These are phyloP conservation scores for Coniochaeta ligniaria DNA, from an alignment of 2,329 filamentous ascomycete genomes.

Conservation along the genomic window DNA sequence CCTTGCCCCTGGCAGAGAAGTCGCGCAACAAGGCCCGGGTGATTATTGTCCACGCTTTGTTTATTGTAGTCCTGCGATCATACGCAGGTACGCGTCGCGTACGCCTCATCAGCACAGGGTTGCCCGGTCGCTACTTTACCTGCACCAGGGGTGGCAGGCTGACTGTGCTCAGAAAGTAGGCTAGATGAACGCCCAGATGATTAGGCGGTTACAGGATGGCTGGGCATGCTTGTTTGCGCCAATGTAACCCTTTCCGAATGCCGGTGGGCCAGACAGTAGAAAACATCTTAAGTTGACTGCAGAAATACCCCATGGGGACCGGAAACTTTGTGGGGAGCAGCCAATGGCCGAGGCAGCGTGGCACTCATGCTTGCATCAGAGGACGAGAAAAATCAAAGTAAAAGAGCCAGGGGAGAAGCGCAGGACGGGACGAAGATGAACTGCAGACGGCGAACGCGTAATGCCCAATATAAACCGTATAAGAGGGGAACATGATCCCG, in stretches of 20 bases:
- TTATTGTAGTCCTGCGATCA: neutral
- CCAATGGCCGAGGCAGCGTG: slow-evolving; percentile 10
- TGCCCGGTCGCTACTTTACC: neutral
- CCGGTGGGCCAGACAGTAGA: neutral
- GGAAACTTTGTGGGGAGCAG: slow-evolving; percentile 2
- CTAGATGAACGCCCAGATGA: neutral
- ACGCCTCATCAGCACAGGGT: neutral
- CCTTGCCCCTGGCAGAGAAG: neutral
- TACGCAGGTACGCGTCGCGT: neutral
- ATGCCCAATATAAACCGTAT: slow-evolving; percentile 16
- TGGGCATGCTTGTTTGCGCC: slow-evolving; percentile 3
- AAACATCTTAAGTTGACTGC: neutral
- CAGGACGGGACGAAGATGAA: slow-evolving; percentile 8
- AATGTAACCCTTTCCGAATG: neutral
- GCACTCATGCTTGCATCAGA: slow-evolving; percentile 10
- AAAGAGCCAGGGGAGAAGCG: slow-evolving; percentile 6
- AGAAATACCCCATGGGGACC: slow-evolving; percentile 1
- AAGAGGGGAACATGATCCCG: slow-evolving; percentile 11
- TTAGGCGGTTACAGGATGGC: neutral
- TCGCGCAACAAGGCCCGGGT: neutral
- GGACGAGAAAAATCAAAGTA: slow-evolving; percentile 5
- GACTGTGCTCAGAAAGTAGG: neutral
- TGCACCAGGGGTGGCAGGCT: neutral
- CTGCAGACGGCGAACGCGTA: slow-evolving; percentile 15
- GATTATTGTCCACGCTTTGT: neutral